Evolutionary conservation across 1,284 basidiomycete genomes (phyloP), one percentile per base, ranked within the genome.

Genomic region (Tilletia caries): DNA sequence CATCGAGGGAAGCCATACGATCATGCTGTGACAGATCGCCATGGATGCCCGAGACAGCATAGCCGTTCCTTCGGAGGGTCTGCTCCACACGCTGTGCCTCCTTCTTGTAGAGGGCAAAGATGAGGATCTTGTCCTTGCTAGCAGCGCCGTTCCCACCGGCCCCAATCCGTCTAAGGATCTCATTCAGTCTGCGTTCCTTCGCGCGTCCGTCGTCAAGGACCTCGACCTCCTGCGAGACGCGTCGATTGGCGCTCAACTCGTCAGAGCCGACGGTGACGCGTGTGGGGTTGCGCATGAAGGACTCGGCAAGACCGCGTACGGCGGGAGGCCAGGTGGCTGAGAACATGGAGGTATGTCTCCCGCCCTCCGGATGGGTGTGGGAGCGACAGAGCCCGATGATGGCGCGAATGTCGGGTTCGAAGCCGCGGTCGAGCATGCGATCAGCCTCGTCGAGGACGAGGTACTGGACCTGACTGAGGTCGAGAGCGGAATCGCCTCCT

Each of bases 301-400:
- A 90, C 77, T 89, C 88, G 0, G 96, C 96, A n/a, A 99, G 87
- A 71, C 91, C 87, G 70, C 95, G 88, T n/a, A 99, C 95, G 2
- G 91, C 90, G 74, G 95, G 93, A 0, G 95, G 95, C 95, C 95
- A 99, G 2, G 95, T 99, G 5, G 95, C 95, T 70, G 93, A 96
- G 86, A 98, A 86, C 85, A 86, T 86, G 70, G 79, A 82, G 4
- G 85, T 86, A 72, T 83, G 81, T 60, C 84, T 74, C 15, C 58
- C 58, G 29, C 58, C 58, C 3, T 62, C 58, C 3, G 58, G 58
- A 23, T 34, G 58, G 50, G 79, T 75, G 67, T 77, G 73, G 75
- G 90, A 90, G 34, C 91, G 90, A 75, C 82, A 84, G 77, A 89
- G 87, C 8, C 89, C 90, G 73, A 98, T 95, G 79, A 99, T 98